Conservation (phyloP, 129 eudicot species). For the Oenanthe sinensis region DNA sequence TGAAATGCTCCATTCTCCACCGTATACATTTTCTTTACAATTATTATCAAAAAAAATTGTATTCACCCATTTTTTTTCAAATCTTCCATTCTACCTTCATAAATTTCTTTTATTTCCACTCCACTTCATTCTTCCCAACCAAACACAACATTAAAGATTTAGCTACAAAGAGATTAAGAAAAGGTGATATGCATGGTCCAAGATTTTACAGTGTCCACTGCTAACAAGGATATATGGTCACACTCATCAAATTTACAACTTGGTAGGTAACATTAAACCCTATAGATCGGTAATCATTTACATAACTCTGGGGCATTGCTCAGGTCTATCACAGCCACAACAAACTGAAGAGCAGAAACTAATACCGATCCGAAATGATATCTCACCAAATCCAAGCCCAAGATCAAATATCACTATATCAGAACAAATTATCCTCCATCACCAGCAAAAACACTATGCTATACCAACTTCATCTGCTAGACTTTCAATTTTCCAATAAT, state of each 20-base stretch:
- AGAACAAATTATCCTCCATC: background rate
- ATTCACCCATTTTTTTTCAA: no score
- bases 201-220: background rate
- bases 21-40: no score
- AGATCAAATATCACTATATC: no score
- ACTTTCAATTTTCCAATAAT: background rate
- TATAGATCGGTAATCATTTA: background rate
- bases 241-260: background rate
- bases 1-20: no score
- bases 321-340: background rate
- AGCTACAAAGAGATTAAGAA: no score
- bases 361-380: background rate
- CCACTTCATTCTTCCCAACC: no score
- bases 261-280: background rate
- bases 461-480: background rate
- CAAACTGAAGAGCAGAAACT: background rate
- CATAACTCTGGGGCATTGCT: background rate
- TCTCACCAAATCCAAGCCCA: background rate
- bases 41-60: no score
- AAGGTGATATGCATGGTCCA: background rate
- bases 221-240: background rate
- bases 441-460: background rate
- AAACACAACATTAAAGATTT: no score
- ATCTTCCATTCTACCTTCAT: no score
- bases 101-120: no score